Conservation (phyloP, 2,329 filamentous ascomycete species). For the Magnaporthales sp. region DNA sequence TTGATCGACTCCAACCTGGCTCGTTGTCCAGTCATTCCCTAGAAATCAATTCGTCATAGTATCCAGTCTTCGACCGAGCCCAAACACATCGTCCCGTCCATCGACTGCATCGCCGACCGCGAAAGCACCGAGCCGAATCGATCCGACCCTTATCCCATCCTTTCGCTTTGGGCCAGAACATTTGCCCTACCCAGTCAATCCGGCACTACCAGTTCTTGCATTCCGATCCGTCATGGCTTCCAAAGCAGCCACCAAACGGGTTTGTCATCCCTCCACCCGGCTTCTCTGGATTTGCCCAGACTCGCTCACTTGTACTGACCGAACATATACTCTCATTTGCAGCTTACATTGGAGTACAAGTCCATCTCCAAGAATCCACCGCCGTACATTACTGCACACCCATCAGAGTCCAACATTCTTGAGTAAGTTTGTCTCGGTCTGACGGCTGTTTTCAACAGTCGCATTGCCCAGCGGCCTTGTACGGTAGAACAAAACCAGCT, state of each 20-base stretch:
- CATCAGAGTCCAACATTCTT: constrained; percentile 83
- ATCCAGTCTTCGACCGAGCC: background rate
- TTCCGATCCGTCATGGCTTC: constrained; percentile 48
- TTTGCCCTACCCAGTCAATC: background rate
- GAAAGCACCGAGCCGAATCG: background rate
- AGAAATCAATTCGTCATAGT: background rate
- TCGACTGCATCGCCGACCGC: background rate
- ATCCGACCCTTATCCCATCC: background rate
- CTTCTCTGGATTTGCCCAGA: background rate
- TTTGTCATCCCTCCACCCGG: constrained; percentile 16
- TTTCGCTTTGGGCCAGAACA: constrained; percentile 11
- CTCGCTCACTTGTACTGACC: background rate
- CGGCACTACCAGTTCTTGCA: background rate
- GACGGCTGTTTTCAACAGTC: background rate
- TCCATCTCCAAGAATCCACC: constrained; percentile 65
- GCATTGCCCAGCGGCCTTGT: background rate
- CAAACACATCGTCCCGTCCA: background rate
- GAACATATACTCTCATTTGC: background rate
- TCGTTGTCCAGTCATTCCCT: background rate
- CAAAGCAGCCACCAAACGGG: constrained; percentile 64
- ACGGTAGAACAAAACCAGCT: background rate
- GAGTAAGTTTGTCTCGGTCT: constrained; percentile 47
- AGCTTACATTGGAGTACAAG: constrained; percentile 57
- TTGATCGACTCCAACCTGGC: background rate
- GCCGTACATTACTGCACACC: constrained; percentile 81